Percentiles rank a stretch among this genome's conserved stretches.
Evolutionary conservation across 768 basidiomycete species (phyloP).

Genomic region (Xerocomellus chrysenteron): DNA sequence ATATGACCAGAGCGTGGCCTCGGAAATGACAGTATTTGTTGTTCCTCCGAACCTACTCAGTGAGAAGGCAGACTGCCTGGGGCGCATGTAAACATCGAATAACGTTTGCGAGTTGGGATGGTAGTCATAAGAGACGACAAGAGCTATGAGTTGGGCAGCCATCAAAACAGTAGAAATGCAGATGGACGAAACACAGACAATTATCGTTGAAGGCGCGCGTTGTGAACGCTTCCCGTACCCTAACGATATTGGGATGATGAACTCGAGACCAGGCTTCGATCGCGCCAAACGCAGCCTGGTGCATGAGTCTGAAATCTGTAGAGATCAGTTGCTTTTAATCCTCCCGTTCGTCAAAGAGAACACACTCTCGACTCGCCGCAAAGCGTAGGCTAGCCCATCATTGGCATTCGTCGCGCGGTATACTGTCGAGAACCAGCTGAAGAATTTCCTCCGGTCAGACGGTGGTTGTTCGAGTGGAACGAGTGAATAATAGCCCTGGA

Average conservation of each 20-base stretch:
- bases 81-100: slow-evolving; percentile 71
- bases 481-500: slow-evolving; percentile 89
- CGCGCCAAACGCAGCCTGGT: slow-evolving; percentile 75
- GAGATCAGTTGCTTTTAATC: slow-evolving; percentile 1
- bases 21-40: slow-evolving; percentile 47
- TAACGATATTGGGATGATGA: slow-evolving; percentile 81
- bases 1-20: slow-evolving; percentile 89
- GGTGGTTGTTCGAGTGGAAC: slow-evolving; percentile 66
- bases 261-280: slow-evolving; percentile 87
- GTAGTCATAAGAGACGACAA: slow-evolving; percentile 90
- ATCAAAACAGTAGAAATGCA: slow-evolving; percentile 10
- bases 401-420: slow-evolving; percentile 77
- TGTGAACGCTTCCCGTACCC: slow-evolving; percentile 90
- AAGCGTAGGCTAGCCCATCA: slow-evolving; percentile 75
- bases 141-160: slow-evolving; percentile 47
- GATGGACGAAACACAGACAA: slow-evolving; percentile 50
- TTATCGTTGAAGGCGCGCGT: slow-evolving; percentile 89
- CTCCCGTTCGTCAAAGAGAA: neutral
- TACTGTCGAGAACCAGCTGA: slow-evolving; percentile 80
- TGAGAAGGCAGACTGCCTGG: slow-evolving; percentile 41
- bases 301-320: slow-evolving; percentile 78
- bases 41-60: slow-evolving; percentile 38
- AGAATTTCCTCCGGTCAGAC: slow-evolving; percentile 65
- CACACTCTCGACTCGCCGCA: slow-evolving; percentile 86
- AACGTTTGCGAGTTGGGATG: slow-evolving; percentile 83